phyloP scores from a whole-genome alignment of 2,329 filamentous ascomycete species.

The Colletotrichum liaoningense region DNA sequence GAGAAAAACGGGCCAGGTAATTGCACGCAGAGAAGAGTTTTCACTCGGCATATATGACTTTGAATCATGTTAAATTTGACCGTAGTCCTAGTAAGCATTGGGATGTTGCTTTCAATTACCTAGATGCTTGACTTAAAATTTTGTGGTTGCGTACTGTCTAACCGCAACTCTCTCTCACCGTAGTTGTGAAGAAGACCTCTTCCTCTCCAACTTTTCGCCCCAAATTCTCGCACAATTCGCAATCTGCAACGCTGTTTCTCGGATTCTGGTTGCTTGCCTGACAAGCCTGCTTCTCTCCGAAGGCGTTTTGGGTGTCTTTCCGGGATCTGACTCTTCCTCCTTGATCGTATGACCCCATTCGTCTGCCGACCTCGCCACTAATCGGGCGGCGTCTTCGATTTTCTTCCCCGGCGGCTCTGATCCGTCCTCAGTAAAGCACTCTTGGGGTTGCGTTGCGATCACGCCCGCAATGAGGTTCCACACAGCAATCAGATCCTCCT shows the following conservation, averaged over 20 bases:
- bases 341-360: slow-evolving; percentile 39
- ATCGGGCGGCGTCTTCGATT: slow-evolving; percentile 41
- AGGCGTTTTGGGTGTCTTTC: neutral
- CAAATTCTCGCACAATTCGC: slow-evolving; percentile 29
- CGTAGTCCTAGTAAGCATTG: neutral
- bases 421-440: slow-evolving; percentile 83
- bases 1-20: neutral
- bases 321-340: neutral
- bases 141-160: neutral
- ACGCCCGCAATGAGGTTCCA: slow-evolving; percentile 60
- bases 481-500: slow-evolving; percentile 41
- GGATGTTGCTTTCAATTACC: neutral
- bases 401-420: slow-evolving; percentile 39
- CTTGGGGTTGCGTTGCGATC: slow-evolving; percentile 98
- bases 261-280: slow-evolving; percentile 26
- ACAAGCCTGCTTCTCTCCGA: slow-evolving; percentile 16
- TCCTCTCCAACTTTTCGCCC: slow-evolving; percentile 31
- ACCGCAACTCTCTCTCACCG: neutral
- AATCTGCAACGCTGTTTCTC: slow-evolving; percentile 32
- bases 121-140: neutral
- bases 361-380: slow-evolving; percentile 41
- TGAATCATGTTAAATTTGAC: neutral
- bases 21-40: neutral
- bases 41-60: neutral
- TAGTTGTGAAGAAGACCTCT: slow-evolving; percentile 25